phyloP scores from a whole-genome alignment of 306 rosid species.

The Sindora glabra region DNA sequence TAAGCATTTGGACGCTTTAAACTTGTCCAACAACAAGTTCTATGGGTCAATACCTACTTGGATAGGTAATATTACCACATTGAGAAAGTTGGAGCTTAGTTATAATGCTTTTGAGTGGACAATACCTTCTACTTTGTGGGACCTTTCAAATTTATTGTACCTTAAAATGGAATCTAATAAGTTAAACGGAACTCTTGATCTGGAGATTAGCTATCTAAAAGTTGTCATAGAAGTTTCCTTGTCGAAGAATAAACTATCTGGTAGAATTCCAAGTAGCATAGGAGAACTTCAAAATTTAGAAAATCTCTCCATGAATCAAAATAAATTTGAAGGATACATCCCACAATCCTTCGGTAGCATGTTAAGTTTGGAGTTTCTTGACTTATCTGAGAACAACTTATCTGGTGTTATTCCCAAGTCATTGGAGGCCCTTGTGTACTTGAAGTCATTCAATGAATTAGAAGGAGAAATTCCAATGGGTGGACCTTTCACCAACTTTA shows the following conservation, averaged over 20 bases:
- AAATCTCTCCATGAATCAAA: not conserved
- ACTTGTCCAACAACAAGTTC: not conserved
- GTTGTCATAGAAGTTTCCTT: not conserved
- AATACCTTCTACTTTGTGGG: not conserved
- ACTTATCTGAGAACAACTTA: not conserved
- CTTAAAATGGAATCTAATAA: not conserved
- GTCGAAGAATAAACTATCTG: not conserved
- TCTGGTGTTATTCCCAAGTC: not conserved
- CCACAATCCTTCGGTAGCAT: not conserved
- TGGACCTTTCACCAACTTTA: not conserved
- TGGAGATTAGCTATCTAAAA: not conserved
- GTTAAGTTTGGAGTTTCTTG: not conserved
- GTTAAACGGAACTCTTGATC: not conserved
- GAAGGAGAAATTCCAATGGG: not conserved
- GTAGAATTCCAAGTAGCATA: not conserved
- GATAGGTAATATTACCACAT: not conserved
- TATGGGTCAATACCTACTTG: not conserved
- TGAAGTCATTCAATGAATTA: not conserved
- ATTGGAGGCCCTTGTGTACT: not conserved
- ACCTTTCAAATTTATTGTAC: not conserved
- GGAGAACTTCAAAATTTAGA: not conserved
- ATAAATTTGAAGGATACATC: not conserved
- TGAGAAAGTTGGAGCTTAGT: not conserved
- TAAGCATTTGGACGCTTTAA: not conserved
- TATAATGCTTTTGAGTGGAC: not conserved